Evolutionary conservation across 805 yeast species (phyloP), one percentile per base, ranked within the genome.

Genomic region (Wickerhamiella musiphila): DNA sequence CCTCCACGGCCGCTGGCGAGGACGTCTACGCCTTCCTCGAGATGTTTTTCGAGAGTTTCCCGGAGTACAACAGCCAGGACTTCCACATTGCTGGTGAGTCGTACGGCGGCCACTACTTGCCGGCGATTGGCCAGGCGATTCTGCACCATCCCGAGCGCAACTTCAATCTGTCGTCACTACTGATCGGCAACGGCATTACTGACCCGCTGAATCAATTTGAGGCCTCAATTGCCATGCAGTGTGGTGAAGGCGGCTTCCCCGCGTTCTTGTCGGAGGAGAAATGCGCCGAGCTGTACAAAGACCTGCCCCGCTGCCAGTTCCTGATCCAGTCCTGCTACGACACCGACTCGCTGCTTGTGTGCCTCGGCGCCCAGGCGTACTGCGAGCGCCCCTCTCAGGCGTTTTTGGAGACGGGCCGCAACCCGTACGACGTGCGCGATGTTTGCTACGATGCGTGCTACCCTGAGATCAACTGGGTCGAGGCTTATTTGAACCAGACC

Each of bases 21-120:
- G 96, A 86, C 49, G 92, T 82, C 9, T 84, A 74, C 49, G 78
- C 83, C 1, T 84, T 86, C 56, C 64, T 90, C 49, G 76, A 77
- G 48, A 63, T 86, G 46, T 83, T 86, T 61, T 86, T 77, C 65
- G 71, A 75, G 52, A 74, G 78, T 47, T 83, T 81, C 65, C 93
- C 94, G 30, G 70, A 81, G 53, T 74, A 74, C 55, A 48, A 63
- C 31, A 56, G 63, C 35, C 34, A 36, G 36, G 64, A 65, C 26
- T 81, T 83, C 73, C 94, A 82, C 57, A 78, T 83, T 52, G 77
- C 94, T 31, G 95, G 95, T 46, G 95, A 83, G 56, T 78, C 93
- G 12, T 83, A 84, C 51, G 95, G 86, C 18, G 95, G 95, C 33
- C 94, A 82, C 56, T 84, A 86, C 60, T 76, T 86, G 43, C 98